Percentiles rank a stretch among this genome's conserved stretches.
These are phyloP conservation scores for Rhodotorula sp. DNA, from an alignment of 1,284 basidiomycete genomes.

Conservation along the genomic window DNA sequence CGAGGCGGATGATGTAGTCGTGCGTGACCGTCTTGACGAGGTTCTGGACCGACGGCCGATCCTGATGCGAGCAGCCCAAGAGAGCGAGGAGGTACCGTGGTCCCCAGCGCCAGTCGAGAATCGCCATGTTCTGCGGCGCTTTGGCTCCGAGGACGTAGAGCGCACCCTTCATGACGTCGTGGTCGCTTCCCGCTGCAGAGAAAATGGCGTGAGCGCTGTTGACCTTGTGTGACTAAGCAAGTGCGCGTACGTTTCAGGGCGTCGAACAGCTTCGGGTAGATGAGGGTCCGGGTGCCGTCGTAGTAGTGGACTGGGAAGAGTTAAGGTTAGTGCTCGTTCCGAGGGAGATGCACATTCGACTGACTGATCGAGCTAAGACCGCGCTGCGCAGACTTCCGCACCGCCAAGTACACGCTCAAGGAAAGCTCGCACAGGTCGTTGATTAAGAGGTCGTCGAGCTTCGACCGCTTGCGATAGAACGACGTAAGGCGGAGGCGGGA, in stretches of 20 bases:
- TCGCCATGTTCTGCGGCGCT: constrained; percentile 55
- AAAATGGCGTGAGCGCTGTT: neutral
- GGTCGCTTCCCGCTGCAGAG: constrained; percentile 64
- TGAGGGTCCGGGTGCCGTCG: constrained; percentile 70
- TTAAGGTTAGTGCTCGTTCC: constrained; percentile 1
- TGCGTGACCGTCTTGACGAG: constrained; percentile 70
- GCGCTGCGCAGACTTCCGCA: constrained; percentile 69
- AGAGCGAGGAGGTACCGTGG: constrained; percentile 28
- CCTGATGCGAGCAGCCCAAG: constrained; percentile 33
- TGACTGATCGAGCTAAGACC: constrained; percentile 68
- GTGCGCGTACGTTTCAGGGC: constrained; percentile 58
- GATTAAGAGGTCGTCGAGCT: constrained; percentile 75
- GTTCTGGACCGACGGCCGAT: constrained; percentile 76
- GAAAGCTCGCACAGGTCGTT: constrained; percentile 77
- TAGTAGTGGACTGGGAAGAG: constrained; percentile 60
- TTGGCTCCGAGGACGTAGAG: constrained; percentile 83
- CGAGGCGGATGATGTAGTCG: constrained; percentile 56
- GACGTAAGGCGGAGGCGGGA: constrained; percentile 67
- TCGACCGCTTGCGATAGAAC: constrained; percentile 75
- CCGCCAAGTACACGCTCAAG: constrained; percentile 77
- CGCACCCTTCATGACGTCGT: constrained; percentile 94
- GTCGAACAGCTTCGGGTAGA: constrained; percentile 55
- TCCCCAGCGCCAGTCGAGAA: constrained; percentile 58
- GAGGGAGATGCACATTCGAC: constrained; percentile 41
- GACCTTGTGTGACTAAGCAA: neutral